Evolutionary conservation across 2,329 filamentous ascomycete species (phyloP), one percentile per base, ranked within the genome.

Genomic region (Aspergillus japonicus): DNA sequence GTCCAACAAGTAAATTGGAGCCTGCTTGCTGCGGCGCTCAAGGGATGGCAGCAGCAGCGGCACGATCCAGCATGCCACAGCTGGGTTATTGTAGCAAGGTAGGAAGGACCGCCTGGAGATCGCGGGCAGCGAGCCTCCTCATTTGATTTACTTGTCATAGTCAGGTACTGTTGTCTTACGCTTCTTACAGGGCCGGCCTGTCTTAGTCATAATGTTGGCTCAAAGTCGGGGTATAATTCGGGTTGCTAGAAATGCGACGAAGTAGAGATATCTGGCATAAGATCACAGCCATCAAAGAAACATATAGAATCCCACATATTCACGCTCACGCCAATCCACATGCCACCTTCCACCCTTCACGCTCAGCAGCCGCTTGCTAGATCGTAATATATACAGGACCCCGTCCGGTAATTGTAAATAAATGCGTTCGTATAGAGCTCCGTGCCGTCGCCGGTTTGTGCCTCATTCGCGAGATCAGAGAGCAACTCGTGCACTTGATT

Each of bases 361-460:
- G 55, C 59, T 50, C 65, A 59, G 50, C 50, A 62, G 47, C 59
- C 59, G 52, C 66, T 67, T 60, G 78, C 82, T 62, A 97, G 77
- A 76, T 96, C 92, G 75, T 96, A 96, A 72, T 94, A 91, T 54
- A 96, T 83, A 73, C 91, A 93, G 60, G 84, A 88, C 0, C 89
- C 90, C 10, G 91, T 96, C 61, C 92, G 83, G 68, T 96, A 96
- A 69, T 96, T 96, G 77, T 96, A 96, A 55, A 97, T 85, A 76
- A 96, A 96, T 11, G 91, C 90, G 72, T 93, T 90, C 50, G 85
- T 83, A 24, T 84, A 83, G 35, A 70, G 69, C 54, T 80, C 79
- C 79, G 83, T 77, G 80, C 87, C 81, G 59, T 75, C 74, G 23
- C 63, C 63, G 26, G 66, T 59, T 39, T 62, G 71, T 29, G 65